These are phyloP conservation scores for Cutaneotrichosporon dermatis DNA, from an alignment of 1,284 basidiomycete genomes.

Conservation along the genomic window DNA sequence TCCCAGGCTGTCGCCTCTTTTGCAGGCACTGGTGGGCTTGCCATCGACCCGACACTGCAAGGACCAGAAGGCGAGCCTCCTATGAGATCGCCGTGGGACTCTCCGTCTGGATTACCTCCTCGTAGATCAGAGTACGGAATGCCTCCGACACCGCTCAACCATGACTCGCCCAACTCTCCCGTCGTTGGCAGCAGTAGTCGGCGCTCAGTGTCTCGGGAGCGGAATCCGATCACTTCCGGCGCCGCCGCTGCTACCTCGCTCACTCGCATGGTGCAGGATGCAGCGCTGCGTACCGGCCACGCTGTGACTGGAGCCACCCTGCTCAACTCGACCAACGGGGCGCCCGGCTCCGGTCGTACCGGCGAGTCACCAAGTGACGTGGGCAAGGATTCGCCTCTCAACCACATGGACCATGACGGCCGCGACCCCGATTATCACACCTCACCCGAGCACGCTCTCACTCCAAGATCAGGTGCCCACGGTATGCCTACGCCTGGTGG, in stretches of 20 bases:
- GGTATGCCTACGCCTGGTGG: slow-evolving; percentile 11
- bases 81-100: slow-evolving; percentile 21
- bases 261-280: slow-evolving; percentile 47
- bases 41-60: slow-evolving; percentile 22
- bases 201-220: slow-evolving; percentile 1
- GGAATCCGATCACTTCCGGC: slow-evolving; percentile 16
- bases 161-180: slow-evolving; percentile 24
- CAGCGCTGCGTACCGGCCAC: slow-evolving; percentile 43
- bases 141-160: slow-evolving; percentile 17
- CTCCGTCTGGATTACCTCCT: slow-evolving; percentile 9
- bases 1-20: slow-evolving; percentile 27
- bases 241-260: slow-evolving; percentile 35
- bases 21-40: slow-evolving; percentile 7
- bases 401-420: slow-evolving; percentile 10
- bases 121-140: slow-evolving; percentile 31
- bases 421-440: slow-evolving; percentile 10
- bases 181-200: slow-evolving; percentile 14
- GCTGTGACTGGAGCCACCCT: slow-evolving; percentile 31
- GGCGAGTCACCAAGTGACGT: slow-evolving; percentile 22
- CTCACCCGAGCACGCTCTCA: slow-evolving; percentile 17
- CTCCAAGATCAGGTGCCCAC: slow-evolving; percentile 20
- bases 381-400: slow-evolving; percentile 18
- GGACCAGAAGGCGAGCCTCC: slow-evolving; percentile 23
- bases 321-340: slow-evolving; percentile 19
- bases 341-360: too few species aligned